A percentile compares a stretch with the other conserved stretches of the same genome.
Evolutionary conservation across 805 yeast genomes (phyloP).

Genomic region (Ogataea nakhonphanomensis): DNA sequence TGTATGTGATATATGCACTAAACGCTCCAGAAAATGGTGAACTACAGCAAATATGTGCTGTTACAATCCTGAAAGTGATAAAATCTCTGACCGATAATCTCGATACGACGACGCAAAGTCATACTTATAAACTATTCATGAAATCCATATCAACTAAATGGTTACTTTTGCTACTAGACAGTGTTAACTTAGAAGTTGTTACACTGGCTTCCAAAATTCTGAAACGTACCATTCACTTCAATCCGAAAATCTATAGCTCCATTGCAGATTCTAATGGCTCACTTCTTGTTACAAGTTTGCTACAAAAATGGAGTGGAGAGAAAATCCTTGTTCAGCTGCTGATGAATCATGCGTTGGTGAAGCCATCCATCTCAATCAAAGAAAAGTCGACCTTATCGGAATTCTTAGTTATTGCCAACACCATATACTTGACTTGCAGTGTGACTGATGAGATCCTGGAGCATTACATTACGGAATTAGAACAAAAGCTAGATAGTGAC

Average conservation of each 20-base stretch:
- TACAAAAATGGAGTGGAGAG: slow-evolving; percentile 48
- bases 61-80: slow-evolving; percentile 36
- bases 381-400: background rate
- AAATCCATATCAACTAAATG: slow-evolving; percentile 63
- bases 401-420: too few relatives aligned
- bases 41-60: slow-evolving; percentile 30
- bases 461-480: background rate
- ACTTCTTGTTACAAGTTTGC: slow-evolving; percentile 41
- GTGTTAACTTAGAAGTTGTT: slow-evolving; percentile 36
- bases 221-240: slow-evolving; percentile 41
- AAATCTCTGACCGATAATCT: slow-evolving; percentile 41
- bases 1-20: slow-evolving; percentile 48
- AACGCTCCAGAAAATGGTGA: slow-evolving; percentile 24
- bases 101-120: slow-evolving; percentile 7
- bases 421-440: too few relatives aligned
- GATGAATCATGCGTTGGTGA: slow-evolving; percentile 46
- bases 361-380: slow-evolving; percentile 24
- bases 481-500: background rate
- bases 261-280: slow-evolving; percentile 54
- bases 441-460: too few relatives aligned
- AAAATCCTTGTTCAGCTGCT: slow-evolving; percentile 41
- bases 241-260: slow-evolving; percentile 31
- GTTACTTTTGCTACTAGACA: slow-evolving; percentile 52
- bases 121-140: slow-evolving; percentile 38
- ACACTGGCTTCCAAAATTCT: slow-evolving; percentile 42